Base-by-base conservation (phyloP, 2,329 filamentous ascomycete genomes). In the Trichoderma breve region DNA sequence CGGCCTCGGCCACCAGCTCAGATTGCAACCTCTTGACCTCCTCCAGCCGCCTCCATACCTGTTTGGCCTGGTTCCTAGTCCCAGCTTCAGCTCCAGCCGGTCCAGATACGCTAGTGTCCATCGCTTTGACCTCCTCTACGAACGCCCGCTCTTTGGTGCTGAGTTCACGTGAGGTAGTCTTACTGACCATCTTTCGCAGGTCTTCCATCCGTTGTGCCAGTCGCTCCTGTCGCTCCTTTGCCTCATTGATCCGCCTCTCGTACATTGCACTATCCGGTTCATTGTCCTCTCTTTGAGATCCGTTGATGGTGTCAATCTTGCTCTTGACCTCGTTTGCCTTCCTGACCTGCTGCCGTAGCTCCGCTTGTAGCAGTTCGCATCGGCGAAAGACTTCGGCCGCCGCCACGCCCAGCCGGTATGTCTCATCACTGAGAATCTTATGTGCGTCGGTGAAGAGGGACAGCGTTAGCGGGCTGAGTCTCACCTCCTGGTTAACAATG, bases 391-490 rank as follows among this genome's bases (percentile, higher is more conserved):
- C 84, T 76, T 94, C 91, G 1, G 92, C 88, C 1, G 91, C 92
- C 1, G 91, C 92, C 57, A 88, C 83, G 18, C 92, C 91, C 12
- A 95, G 85, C 12, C 85, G 85, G 75, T 91, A 86, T 0, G 91
- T 93, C 80, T 95, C 92, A 11, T 87, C 86, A 73, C 89, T 89
- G 6, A 95, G 84, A 6, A 92, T 84, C 77, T 91, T 90, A 79
- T 95, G 93, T 0, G 90, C 89, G 72, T 93, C 89, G 32, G 91
- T 92, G 75, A 95, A 88, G 47, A 93, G 85, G 74, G 90, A 87
- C 21, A 95, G 84, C 2, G 91, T 93, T 26, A 91, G 88, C 14
- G 91, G 89, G 26, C 90, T 92, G 26, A 94, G 86, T 72, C 89
- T 87, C 69, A 95, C 85, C 77, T 92, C 89, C 73, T 93, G 90